A percentile compares a stretch with the other conserved stretches of the same genome.
These are phyloP conservation scores for Yarrowia divulgata DNA, from an alignment of 805 yeast species.

Conservation along the genomic window DNA sequence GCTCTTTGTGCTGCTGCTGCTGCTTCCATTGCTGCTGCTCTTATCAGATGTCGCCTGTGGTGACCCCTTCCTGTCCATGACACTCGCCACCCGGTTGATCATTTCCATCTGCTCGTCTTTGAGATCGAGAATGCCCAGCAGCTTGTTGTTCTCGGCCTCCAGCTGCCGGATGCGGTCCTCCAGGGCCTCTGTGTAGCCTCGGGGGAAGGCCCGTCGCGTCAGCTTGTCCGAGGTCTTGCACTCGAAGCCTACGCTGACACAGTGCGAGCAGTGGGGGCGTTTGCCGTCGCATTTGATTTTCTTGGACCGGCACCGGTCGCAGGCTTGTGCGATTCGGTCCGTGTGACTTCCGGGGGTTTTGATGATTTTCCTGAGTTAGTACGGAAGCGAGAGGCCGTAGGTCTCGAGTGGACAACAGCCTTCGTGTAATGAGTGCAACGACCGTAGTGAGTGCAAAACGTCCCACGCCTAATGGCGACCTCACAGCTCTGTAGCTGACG, in stretches of 20 bases:
- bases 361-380: conserved; percentile 58
- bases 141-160: conserved; percentile 77
- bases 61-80: conserved; percentile 26
- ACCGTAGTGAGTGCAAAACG: too few species aligned
- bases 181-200: conserved; percentile 89
- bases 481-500: too few species aligned
- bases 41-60: background rate
- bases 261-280: conserved; percentile 73
- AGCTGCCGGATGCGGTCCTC: conserved; percentile 88
- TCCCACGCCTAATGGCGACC: too few species aligned
- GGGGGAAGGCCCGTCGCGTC: conserved; percentile 85
- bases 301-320: conserved; percentile 86
- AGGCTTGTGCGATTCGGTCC: conserved; percentile 85
- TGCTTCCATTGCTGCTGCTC: background rate
- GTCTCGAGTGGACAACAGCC: background rate
- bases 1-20: background rate
- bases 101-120: conserved; percentile 68
- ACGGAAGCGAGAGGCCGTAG: background rate
- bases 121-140: conserved; percentile 67
- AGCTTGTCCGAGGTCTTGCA: conserved; percentile 88
- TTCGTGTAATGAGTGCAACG: too few species aligned
- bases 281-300: conserved; percentile 75
- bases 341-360: conserved; percentile 70
- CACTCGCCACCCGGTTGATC: conserved; percentile 47
- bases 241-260: conserved; percentile 83